Evolutionary conservation across 2,329 filamentous ascomycete species (phyloP).

Genomic region (Onygenales sp.): DNA sequence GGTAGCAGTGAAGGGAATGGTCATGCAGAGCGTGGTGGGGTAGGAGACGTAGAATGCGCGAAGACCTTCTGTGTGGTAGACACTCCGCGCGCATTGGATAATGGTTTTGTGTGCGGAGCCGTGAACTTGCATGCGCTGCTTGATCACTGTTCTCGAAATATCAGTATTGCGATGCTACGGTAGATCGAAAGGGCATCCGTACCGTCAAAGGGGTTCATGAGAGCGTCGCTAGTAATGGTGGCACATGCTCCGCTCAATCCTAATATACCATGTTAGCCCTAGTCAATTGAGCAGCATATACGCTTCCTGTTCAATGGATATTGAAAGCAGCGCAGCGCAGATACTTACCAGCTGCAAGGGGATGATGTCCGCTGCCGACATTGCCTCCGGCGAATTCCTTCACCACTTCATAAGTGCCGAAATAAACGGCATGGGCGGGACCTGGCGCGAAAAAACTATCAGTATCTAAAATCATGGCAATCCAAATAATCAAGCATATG

Average conservation of each 20-base stretch:
- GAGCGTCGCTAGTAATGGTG: conserved; percentile 91
- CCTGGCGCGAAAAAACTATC: conserved; percentile 44
- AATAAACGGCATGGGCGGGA: conserved; percentile 94
- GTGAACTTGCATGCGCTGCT: conserved; percentile 98
- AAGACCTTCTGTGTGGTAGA: conserved; percentile 80
- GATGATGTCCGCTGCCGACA: conserved; percentile 73
- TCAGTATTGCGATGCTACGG: conserved; percentile 4
- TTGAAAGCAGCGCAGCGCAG: neutral
- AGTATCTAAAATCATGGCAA: conserved; percentile 9
- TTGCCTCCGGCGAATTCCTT: conserved; percentile 96
- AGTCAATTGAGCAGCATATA: neutral
- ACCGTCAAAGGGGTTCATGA: conserved; percentile 99
- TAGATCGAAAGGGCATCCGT: conserved; percentile 24
- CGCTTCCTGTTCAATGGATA: neutral
- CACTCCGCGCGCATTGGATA: conserved; percentile 73
- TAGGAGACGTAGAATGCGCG: conserved; percentile 97
- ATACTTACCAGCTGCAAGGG: conserved; percentile 73
- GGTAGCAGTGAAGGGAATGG: conserved; percentile 90
- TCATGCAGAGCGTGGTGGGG: conserved; percentile 96
- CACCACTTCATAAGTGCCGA: conserved; percentile 93
- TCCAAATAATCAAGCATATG: neutral
- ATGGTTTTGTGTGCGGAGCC: conserved; percentile 88
- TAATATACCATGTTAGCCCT: conserved; percentile 26
- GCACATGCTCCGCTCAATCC: conserved; percentile 88
- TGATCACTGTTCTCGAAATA: conserved; percentile 61